A percentile compares a stretch with the other conserved stretches of the same genome.
Conservation (phyloP, 2,329 filamentous ascomycete genomes). For the Chaetomiaceae sp. region DNA sequence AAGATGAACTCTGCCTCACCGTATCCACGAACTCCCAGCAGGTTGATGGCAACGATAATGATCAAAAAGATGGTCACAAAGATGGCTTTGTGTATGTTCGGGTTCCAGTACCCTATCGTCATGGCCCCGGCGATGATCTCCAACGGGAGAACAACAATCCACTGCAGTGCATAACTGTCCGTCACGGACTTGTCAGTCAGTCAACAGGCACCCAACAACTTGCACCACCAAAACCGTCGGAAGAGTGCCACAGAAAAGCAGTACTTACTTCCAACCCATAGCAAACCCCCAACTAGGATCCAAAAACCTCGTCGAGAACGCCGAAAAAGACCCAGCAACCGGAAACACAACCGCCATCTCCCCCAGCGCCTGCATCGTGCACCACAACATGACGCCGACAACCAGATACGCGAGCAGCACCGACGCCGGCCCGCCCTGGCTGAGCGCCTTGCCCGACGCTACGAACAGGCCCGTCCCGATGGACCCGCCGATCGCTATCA, state of each 20-base stretch:
- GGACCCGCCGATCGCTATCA: slow-evolving; percentile 69
- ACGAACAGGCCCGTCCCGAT: slow-evolving; percentile 92
- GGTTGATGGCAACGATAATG: slow-evolving; percentile 46
- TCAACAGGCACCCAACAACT: too few relatives aligned
- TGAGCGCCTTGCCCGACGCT: slow-evolving; percentile 68
- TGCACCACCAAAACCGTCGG: too few relatives aligned
- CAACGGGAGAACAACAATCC: slow-evolving; percentile 42
- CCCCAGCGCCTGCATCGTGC: slow-evolving; percentile 54
- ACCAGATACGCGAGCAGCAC: slow-evolving; percentile 68
- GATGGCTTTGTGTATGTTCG: slow-evolving; percentile 33
- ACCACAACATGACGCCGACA: slow-evolving; percentile 83
- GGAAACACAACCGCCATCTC: slow-evolving; percentile 51
- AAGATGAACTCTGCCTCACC: slow-evolving; percentile 57
- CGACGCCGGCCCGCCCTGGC: slow-evolving; percentile 69
- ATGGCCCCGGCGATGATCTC: slow-evolving; percentile 44
- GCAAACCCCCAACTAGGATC: slow-evolving; percentile 50
- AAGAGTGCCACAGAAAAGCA: too few relatives aligned
- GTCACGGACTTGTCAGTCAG: too few relatives aligned
- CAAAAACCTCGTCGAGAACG: slow-evolving; percentile 50
- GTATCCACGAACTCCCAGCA: slow-evolving; percentile 51
- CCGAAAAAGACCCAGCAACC: slow-evolving; percentile 53
- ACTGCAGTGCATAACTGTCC: slow-evolving; percentile 41
- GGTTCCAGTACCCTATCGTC: slow-evolving; percentile 45
- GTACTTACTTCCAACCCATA: slow-evolving; percentile 47
- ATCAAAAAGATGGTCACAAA: slow-evolving; percentile 53